phyloP scores from a whole-genome alignment of 1,139 yeast genomes.

The Eremothecium cymbalariae region DNA sequence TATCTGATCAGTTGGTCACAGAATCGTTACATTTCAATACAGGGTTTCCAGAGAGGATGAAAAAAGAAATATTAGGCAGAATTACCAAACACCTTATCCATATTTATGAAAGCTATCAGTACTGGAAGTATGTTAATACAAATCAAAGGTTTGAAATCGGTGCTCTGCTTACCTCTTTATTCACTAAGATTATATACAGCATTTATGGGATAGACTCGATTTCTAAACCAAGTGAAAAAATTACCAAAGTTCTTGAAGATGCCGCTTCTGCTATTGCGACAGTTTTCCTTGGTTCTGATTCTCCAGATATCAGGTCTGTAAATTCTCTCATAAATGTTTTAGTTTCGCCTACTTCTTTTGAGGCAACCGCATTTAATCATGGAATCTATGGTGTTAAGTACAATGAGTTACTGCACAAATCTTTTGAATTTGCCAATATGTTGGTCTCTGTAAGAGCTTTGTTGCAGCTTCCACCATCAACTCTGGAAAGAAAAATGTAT shows the following conservation, averaged over 20 bases:
- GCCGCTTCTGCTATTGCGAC: slow-evolving; percentile 46
- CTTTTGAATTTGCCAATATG: slow-evolving; percentile 37
- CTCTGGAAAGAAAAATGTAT: slow-evolving; percentile 57
- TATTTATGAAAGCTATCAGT: slow-evolving; percentile 65
- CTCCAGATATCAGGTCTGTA: slow-evolving; percentile 47
- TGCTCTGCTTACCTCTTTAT: slow-evolving; percentile 45
- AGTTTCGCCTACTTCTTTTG: slow-evolving; percentile 37
- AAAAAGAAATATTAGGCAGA: slow-evolving; percentile 48
- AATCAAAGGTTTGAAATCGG: slow-evolving; percentile 61
- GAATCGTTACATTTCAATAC: slow-evolving; percentile 43
- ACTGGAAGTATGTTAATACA: slow-evolving; percentile 55
- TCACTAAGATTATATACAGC: slow-evolving; percentile 46
- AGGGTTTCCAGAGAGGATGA: slow-evolving; percentile 39
- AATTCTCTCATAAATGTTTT: slow-evolving; percentile 37
- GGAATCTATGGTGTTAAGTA: slow-evolving; percentile 17
- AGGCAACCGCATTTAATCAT: slow-evolving; percentile 8
- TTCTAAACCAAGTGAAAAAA: slow-evolving; percentile 35
- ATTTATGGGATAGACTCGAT: slow-evolving; percentile 51
- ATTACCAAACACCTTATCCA: slow-evolving; percentile 50
- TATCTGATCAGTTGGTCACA: slow-evolving; percentile 47
- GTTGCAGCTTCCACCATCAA: slow-evolving; percentile 45
- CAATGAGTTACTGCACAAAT: slow-evolving; percentile 29
- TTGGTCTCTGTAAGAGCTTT: slow-evolving; percentile 50
- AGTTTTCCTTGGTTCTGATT: slow-evolving; percentile 48
- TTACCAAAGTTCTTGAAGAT: slow-evolving; percentile 43